Conservation (phyloP, 1,284 basidiomycete species). For the Ganoderma lingzhi region DNA sequence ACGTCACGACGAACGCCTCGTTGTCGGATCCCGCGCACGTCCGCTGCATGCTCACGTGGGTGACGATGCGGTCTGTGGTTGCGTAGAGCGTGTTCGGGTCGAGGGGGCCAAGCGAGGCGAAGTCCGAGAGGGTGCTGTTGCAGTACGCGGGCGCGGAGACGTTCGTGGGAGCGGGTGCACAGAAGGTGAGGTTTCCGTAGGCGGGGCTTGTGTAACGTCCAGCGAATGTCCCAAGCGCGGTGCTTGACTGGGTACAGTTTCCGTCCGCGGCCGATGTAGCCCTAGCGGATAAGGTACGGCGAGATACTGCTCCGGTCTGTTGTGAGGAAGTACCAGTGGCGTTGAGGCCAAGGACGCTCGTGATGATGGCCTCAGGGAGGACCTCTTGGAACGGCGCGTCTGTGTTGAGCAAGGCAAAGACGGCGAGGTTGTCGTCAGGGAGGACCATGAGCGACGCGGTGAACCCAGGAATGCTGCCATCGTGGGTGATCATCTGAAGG, state of each 20-base stretch:
- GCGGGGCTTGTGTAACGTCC: conserved; percentile 46
- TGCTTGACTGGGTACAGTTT: conserved; percentile 1
- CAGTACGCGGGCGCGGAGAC: conserved; percentile 34
- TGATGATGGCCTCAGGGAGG: conserved; percentile 38
- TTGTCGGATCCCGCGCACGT: conserved; percentile 13
- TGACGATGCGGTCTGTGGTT: conserved; percentile 3
- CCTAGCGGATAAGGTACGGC: not conserved
- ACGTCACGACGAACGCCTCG: conserved; percentile 27
- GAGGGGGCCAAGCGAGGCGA: conserved; percentile 37
- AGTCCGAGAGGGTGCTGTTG: conserved; percentile 35
- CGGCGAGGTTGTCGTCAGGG: conserved; percentile 46
- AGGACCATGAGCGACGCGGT: conserved; percentile 44
- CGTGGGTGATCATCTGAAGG: conserved; percentile 33
- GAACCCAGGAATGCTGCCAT: conserved; percentile 44
- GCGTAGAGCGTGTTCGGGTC: conserved; percentile 29
- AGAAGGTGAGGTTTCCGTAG: conserved; percentile 48
- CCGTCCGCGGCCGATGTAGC: not conserved
- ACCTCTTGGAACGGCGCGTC: conserved; percentile 43
- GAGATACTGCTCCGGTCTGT: conserved; percentile 18
- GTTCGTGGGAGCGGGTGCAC: conserved; percentile 34
- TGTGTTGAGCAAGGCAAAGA: conserved; percentile 50
- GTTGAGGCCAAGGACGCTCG: conserved; percentile 27
- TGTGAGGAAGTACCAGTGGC: conserved; percentile 31
- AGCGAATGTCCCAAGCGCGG: conserved; percentile 32
- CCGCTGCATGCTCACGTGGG: conserved; percentile 33